A percentile compares a stretch with the other conserved stretches of the same genome.
phyloP scores from a whole-genome alignment of 2,329 filamentous ascomycete genomes.

The Pyrenochaeta sp. region DNA sequence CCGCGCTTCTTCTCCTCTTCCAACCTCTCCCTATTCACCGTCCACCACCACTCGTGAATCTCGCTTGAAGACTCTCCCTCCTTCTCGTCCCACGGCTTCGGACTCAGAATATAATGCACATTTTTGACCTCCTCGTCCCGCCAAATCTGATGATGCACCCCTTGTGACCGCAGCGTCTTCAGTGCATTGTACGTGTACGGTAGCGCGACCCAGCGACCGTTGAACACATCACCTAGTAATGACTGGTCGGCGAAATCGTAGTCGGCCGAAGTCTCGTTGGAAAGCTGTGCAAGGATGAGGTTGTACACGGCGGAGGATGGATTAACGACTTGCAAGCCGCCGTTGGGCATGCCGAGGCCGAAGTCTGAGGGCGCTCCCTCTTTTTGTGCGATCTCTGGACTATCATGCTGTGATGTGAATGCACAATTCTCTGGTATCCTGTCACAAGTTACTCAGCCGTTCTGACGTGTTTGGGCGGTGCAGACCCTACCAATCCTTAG shows the following conservation, averaged over 20 bases:
- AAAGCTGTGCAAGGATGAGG: conserved; percentile 59
- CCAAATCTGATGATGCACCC: conserved; percentile 68
- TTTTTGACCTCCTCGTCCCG: conserved; percentile 68
- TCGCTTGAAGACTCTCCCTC: conserved; percentile 55
- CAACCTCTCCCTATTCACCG: conserved; percentile 59
- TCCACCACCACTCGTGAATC: conserved; percentile 67
- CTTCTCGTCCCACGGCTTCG: conserved; percentile 70
- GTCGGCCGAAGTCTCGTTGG: conserved; percentile 54
- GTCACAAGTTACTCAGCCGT: background rate
- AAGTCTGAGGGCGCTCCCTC: conserved; percentile 59
- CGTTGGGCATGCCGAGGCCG: conserved; percentile 67
- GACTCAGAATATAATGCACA: conserved; percentile 68
- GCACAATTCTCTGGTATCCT: conserved; percentile 67
- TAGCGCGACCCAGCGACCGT: conserved; percentile 65
- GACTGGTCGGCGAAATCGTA: conserved; percentile 71
- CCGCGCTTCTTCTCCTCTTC: conserved; percentile 57
- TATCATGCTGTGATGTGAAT: conserved; percentile 65
- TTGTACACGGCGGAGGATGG: conserved; percentile 63
- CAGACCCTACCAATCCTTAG: conserved; percentile 68
- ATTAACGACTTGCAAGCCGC: conserved; percentile 69
- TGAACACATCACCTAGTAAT: conserved; percentile 65
- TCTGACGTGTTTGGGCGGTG: background rate
- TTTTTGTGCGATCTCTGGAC: conserved; percentile 61
- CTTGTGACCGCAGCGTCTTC: conserved; percentile 65
- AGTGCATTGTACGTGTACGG: conserved; percentile 70